These are phyloP conservation scores for Volutella citrinella DNA, from an alignment of 2,329 filamentous ascomycete genomes.

Conservation along the genomic window DNA sequence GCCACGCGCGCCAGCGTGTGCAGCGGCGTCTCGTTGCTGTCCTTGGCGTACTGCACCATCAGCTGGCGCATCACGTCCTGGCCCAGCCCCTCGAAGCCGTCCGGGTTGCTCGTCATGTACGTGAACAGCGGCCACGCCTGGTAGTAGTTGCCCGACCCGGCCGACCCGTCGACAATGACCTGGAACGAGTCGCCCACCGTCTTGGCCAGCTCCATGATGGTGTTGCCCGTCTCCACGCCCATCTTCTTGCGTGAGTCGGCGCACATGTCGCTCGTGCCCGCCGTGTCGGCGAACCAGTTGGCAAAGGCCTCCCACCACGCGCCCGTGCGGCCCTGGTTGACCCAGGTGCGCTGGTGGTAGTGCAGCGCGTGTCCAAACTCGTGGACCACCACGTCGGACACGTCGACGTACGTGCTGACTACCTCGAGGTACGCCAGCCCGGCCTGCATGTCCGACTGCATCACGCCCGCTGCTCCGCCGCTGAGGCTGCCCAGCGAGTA, in stretches of 20 bases:
- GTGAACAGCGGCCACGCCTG: constrained; percentile 49
- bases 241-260: constrained; percentile 34
- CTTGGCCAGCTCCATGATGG: constrained; percentile 41
- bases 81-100: constrained; percentile 39
- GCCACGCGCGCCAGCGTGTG: constrained; percentile 42
- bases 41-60: constrained; percentile 39
- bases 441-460: constrained; percentile 35
- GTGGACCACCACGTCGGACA: constrained; percentile 42
- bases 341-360: constrained; percentile 42
- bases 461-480: constrained; percentile 39
- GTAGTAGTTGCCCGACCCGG: constrained; percentile 45
- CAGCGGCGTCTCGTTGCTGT: constrained; percentile 49
- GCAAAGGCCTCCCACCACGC: constrained; percentile 52
- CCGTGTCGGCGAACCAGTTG: constrained; percentile 48
- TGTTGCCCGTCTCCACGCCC: constrained; percentile 31
- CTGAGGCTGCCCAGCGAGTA: constrained; percentile 37
- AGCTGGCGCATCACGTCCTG: constrained; percentile 39
- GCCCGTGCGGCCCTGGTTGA: constrained; percentile 42
- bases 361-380: constrained; percentile 49
- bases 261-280: constrained; percentile 43
- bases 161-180: constrained; percentile 45
- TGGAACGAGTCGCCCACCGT: constrained; percentile 46
- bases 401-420: constrained; percentile 34
- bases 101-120: constrained; percentile 47
- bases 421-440: constrained; percentile 45